A percentile compares a stretch with the other conserved stretches of the same genome.
Evolutionary conservation across 2,329 filamentous ascomycete species (phyloP).

Genomic region (Aspergillus versicolor): DNA sequence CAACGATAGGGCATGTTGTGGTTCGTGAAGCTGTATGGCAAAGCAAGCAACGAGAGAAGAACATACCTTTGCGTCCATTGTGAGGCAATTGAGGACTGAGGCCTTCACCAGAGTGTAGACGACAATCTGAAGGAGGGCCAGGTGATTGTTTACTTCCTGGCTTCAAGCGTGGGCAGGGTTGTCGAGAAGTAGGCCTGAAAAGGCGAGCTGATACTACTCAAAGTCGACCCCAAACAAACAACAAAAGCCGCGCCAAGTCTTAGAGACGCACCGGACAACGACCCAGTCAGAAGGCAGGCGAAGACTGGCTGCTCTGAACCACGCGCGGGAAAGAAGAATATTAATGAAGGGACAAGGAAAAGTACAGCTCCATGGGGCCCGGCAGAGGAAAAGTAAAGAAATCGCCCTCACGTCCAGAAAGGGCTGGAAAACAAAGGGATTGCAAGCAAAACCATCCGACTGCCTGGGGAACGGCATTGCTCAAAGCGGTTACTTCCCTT

Average conservation of each 20-base stretch:
- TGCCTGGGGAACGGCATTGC: conserved; percentile 16
- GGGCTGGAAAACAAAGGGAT: conserved; percentile 12
- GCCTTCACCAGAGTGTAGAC: conserved; percentile 14
- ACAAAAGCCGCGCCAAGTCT: conserved; percentile 20
- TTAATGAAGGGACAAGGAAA: conserved; percentile 12
- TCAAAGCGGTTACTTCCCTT: conserved; percentile 19
- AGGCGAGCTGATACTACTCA: conserved; percentile 22
- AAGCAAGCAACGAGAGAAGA: conserved; percentile 13
- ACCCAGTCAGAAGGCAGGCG: conserved; percentile 4
- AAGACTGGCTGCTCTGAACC: conserved; percentile 10
- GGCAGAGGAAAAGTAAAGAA: conserved; percentile 17
- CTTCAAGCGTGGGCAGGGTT: conserved; percentile 14
- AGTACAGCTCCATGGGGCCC: conserved; percentile 8
- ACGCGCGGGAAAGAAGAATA: conserved; percentile 2
- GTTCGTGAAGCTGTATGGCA: neutral
- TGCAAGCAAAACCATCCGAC: conserved; percentile 2
- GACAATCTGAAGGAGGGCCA: conserved; percentile 6
- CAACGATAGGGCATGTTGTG: neutral
- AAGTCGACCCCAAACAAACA: conserved; percentile 26
- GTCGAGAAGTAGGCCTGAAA: conserved; percentile 7
- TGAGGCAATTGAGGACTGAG: conserved; percentile 13
- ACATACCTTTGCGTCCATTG: conserved; percentile 51
- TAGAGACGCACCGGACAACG: conserved; percentile 4
- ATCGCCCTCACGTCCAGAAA: conserved; percentile 6
- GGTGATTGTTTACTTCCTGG: conserved; percentile 23